Evolutionary conservation across 208 protist genomes (phyloP), one percentile per base, ranked within the genome.

Genomic region (Leishmania turanica): DNA sequence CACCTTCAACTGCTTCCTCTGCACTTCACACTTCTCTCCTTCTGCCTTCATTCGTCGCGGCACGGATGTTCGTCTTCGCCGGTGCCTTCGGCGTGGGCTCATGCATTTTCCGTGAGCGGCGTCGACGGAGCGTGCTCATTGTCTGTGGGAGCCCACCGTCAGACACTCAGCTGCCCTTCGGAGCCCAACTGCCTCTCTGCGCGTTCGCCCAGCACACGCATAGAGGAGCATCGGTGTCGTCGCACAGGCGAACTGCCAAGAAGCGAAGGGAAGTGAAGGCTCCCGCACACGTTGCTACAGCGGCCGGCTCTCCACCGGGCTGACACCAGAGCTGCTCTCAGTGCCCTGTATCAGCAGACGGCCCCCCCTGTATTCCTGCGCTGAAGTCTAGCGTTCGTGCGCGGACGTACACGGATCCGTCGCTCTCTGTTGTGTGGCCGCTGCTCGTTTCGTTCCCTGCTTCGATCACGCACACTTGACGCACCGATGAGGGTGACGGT

Each of bases 401-500:
- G 69, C 34, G 45, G 0, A 27, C 69, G 15, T 51, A 1, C 21
- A 45, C 4, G 27, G 1, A 51, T 53, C 0, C 1, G 45, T 54
- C 27, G 51, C 4, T 31, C 8, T 34, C 45, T 54, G 1, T n/a
- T 19, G 11, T 54, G 24, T 21, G 42, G 45, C 27, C 13, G 11
- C 11, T 54, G 19, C 21, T 34, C 45, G 3, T 4, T 42, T 49
- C 40, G 19, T 17, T 71, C 47, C 51, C 45, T 45, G 53, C 7
- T 8, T 11, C 11, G 27, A 7, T 27, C 47, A 24, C 11, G 24
- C 21, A 17, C 53, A 74, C 64, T 21, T 47, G 60, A 58, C 13
- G 31, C 2, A 77, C 27, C 19, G 34, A 97, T 97, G 93, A 84
- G 84, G 77, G 84, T 97, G 5, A 83, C 81, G 6, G 19, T 96